Percentiles rank a stretch among this genome's conserved stretches.
These are phyloP conservation scores for Pichia manshurica DNA, from an alignment of 805 yeast genomes.

Conservation along the genomic window DNA sequence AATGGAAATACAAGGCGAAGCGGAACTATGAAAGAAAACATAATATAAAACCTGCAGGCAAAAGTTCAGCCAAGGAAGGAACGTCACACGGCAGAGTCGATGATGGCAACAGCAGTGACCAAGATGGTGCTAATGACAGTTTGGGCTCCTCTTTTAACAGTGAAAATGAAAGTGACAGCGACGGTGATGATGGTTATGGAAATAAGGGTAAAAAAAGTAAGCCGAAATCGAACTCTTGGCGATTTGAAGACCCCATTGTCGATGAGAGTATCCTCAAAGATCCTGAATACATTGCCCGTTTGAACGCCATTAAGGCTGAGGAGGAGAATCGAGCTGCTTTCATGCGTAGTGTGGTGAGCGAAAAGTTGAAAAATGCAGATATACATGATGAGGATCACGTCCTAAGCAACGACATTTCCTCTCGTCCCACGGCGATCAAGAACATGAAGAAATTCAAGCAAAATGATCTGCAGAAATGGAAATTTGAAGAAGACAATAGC, in stretches of 20 bases:
- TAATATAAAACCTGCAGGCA: constrained; percentile 21
- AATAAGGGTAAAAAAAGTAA: constrained; percentile 7
- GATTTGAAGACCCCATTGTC: constrained; percentile 22
- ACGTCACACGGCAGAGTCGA: neutral
- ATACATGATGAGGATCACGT: constrained; percentile 2
- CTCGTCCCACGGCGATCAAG: neutral
- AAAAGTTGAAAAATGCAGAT: constrained; percentile 13
- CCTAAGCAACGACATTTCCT: neutral
- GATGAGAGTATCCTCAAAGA: constrained; percentile 18
- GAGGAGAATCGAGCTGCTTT: constrained; percentile 5
- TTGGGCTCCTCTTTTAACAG: neutral
- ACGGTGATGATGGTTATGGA: constrained; percentile 4
- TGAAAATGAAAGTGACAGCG: constrained; percentile 4
- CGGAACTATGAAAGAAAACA: constrained; percentile 39
- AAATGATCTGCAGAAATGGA: constrained; percentile 12
- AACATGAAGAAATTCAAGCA: constrained; percentile 9
- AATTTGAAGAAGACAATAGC: constrained; percentile 3
- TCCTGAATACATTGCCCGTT: constrained; percentile 17
- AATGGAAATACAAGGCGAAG: constrained; percentile 47
- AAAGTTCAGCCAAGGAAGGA: constrained; percentile 7
- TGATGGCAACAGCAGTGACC: neutral
- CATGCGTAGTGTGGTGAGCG: constrained; percentile 3
- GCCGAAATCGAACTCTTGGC: constrained; percentile 24
- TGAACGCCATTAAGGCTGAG: constrained; percentile 4
- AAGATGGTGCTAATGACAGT: neutral